Base-by-base conservation (phyloP, 2,329 filamentous ascomycete genomes). In the Hawksworthiomyces lignivorus region DNA sequence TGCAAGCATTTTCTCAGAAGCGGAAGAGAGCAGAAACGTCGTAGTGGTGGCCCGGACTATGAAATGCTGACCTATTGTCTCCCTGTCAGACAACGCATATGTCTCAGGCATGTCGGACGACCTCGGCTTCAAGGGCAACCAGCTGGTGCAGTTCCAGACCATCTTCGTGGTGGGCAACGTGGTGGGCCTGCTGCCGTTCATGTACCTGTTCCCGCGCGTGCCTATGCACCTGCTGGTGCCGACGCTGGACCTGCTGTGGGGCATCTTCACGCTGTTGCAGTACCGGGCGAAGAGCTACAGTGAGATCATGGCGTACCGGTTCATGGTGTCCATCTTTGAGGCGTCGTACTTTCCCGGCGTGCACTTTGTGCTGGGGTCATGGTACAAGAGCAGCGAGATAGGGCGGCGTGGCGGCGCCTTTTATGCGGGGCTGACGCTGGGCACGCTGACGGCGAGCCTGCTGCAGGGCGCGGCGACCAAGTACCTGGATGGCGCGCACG, bases 371-470 rank as follows among this genome's bases (percentile, higher is more conserved):
- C 56, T 68, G 3, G 64, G 65, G 4, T 59, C 72, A 0, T 82
- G 78, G 77, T 81, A 80, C 48, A 80, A 69, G 0, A 64, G 67
- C 19, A 62, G 65, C n/a, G 77, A 82, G 47, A 64, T 82, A 0
- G 75, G 74, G 1, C 81, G 81, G 52, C 67, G 79, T 3, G 75
- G 68, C 4, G 76, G 73, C 28, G 72, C 82, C 37, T 82, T 81
- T 52, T 78, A 73, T 0, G 65, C 72, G 1, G 75, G 73, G 9
- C 75, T 75, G 1, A 61, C 78, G 2, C 72, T 72, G 73, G 45
- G 45, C 15, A 32, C 36, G 14, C 53, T 60, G 52, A 46, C 58
- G 10, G 54, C 50, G 21, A 55, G 57, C 1, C 58, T 59, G 33
- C 54, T 76, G 0, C 70, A 75, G 48, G 65, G 70, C 4, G 42